phyloP scores from a whole-genome alignment of 2,329 filamentous ascomycete species.

The Diplocarpon mali region DNA sequence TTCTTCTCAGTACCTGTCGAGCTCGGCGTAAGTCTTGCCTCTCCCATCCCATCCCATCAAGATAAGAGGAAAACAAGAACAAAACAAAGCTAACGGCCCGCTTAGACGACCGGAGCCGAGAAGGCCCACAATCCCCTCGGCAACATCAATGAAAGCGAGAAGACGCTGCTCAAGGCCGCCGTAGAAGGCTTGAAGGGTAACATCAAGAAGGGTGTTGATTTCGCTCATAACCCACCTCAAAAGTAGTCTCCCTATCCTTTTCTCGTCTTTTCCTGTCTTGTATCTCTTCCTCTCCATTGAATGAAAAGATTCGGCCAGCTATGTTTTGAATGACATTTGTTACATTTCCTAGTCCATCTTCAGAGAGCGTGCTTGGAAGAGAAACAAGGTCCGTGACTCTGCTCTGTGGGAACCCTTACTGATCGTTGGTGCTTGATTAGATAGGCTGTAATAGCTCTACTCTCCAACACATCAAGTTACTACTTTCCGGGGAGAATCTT shows the following conservation, averaged over 20 bases:
- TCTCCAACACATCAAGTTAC: conserved; percentile 5
- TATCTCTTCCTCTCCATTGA: conserved; percentile 6
- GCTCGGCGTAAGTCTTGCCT: conserved; percentile 64
- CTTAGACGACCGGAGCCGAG: conserved; percentile 68
- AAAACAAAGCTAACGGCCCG: too few species aligned
- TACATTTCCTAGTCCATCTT: conserved; percentile 5
- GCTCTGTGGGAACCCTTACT: conserved; percentile 21
- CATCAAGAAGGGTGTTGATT: conserved; percentile 87
- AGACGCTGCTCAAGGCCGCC: conserved; percentile 69
- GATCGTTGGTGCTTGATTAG: conserved; percentile 27
- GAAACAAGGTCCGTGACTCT: neutral
- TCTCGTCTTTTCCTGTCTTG: conserved; percentile 1
- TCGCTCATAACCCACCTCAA: conserved; percentile 77
- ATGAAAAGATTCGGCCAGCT: neutral
- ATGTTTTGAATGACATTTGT: neutral
- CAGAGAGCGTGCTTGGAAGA: conserved; percentile 1
- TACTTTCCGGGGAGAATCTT: conserved; percentile 4
- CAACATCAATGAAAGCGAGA: conserved; percentile 74
- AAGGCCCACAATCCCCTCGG: conserved; percentile 74
- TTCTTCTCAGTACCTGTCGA: conserved; percentile 96
- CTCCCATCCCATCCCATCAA: too few species aligned
- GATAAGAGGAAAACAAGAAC: too few species aligned
- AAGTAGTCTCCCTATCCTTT: conserved; percentile 52
- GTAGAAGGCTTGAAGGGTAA: conserved; percentile 78
- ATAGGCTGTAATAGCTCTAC: conserved; percentile 32